Percentiles rank a stretch among this genome's conserved stretches.
phyloP scores from a whole-genome alignment of 176 grass and related monocot genomes.

The Avena atlantica region DNA sequence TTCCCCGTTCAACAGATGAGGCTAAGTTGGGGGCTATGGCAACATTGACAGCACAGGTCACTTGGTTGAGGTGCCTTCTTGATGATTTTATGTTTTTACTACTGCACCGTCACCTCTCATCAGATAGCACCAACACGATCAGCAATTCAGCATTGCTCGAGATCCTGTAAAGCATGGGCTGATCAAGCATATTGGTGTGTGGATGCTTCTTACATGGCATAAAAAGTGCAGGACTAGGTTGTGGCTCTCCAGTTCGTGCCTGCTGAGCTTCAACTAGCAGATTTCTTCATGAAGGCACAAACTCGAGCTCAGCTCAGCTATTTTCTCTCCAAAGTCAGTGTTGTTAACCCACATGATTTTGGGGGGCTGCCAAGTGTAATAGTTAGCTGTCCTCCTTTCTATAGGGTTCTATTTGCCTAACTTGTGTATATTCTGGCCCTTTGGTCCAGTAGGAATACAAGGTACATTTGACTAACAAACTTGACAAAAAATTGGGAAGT shows the following conservation, averaged over 20 bases:
- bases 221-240: not conserved
- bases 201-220: not conserved
- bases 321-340: not conserved
- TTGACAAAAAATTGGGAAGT: conserved; percentile 25
- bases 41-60: not conserved
- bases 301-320: not conserved
- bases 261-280: not conserved
- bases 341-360: not conserved
- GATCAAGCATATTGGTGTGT: not conserved
- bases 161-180: not conserved
- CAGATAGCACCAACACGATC: not conserved
- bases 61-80: not conserved
- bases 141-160: not conserved
- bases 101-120: not conserved
- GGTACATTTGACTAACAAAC: not conserved
- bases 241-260: not conserved
- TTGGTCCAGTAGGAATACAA: conserved; percentile 10
- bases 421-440: not conserved
- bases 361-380: too few relatives aligned
- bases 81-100: not conserved
- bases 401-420: too few relatives aligned
- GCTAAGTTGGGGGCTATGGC: not conserved
- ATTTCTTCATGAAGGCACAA: not conserved
- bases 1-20: not conserved
- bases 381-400: too few relatives aligned